These are phyloP conservation scores for Taiozyma onychis DNA, from an alignment of 1,139 yeast genomes.

Conservation along the genomic window DNA sequence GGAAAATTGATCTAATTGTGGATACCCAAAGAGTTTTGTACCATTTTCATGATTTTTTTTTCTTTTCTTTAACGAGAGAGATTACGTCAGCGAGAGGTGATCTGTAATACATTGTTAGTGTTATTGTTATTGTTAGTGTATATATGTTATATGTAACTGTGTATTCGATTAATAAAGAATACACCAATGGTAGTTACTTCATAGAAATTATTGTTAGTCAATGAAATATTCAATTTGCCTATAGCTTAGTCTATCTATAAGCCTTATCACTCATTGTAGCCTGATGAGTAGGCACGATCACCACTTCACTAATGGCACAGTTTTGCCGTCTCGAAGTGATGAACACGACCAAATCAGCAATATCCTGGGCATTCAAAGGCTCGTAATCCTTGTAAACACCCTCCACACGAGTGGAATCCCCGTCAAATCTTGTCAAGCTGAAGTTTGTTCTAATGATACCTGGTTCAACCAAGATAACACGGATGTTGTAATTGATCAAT, in stretches of 20 bases:
- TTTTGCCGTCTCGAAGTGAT: slow-evolving; percentile 54
- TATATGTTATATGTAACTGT: no score
- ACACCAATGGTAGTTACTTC: no score
- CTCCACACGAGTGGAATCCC: slow-evolving; percentile 55
- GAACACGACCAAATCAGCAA: slow-evolving; percentile 64
- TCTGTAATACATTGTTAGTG: no score
- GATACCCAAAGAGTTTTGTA: not conserved
- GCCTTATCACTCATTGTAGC: slow-evolving; percentile 33
- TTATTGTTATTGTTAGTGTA: no score
- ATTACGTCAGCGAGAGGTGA: not conserved
- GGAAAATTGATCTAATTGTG: not conserved
- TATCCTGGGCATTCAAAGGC: slow-evolving; percentile 60
- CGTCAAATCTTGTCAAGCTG: slow-evolving; percentile 62
- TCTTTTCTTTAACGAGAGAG: not conserved
- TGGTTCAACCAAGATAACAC: slow-evolving; percentile 71
- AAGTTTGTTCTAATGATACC: slow-evolving; percentile 77
- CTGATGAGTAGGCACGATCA: slow-evolving; percentile 64
- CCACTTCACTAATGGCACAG: slow-evolving; percentile 63
- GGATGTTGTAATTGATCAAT: slow-evolving; percentile 50
- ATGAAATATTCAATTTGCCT: no score
- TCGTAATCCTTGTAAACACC: slow-evolving; percentile 58
- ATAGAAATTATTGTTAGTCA: no score
- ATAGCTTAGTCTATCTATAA: slow-evolving; percentile 5
- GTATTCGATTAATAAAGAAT: no score
- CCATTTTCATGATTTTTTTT: not conserved